Percentiles rank a stretch among this genome's conserved stretches.
phyloP scores from a whole-genome alignment of 441 rosid species.

The Hura crepitans region DNA sequence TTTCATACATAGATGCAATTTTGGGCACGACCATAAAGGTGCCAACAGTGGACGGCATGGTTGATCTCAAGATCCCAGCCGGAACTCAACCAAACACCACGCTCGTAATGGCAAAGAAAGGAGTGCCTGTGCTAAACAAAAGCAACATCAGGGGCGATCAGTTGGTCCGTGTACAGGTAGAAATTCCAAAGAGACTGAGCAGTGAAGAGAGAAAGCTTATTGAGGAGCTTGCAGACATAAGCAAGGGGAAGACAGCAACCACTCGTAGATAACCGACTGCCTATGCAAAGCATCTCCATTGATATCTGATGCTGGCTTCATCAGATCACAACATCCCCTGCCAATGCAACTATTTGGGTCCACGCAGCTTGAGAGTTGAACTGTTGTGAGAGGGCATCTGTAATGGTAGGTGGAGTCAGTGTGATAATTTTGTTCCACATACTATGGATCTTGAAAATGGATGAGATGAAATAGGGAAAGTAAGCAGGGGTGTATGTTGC shows the following conservation, averaged over 20 bases:
- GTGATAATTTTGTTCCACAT: slow-evolving; percentile 16
- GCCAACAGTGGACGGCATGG: slow-evolving; percentile 89
- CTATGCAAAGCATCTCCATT: not conserved
- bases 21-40: slow-evolving; percentile 82
- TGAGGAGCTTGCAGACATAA: slow-evolving; percentile 84
- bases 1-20: slow-evolving; percentile 85
- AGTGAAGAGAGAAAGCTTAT: slow-evolving; percentile 80
- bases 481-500: too few species aligned
- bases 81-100: slow-evolving; percentile 96
- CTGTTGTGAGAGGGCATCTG: slow-evolving; percentile 12
- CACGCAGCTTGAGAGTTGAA: slow-evolving; percentile 4
- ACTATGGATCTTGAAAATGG: not conserved
- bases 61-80: slow-evolving; percentile 83
- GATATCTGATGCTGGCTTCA: not conserved
- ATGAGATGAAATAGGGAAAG: not conserved
- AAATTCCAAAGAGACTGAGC: slow-evolving; percentile 88
- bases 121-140: slow-evolving; percentile 82
- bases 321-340: not conserved
- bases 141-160: slow-evolving; percentile 92
- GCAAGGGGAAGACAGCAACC: slow-evolving; percentile 73
- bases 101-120: slow-evolving; percentile 86
- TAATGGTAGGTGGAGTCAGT: slow-evolving; percentile 11
- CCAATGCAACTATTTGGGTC: slow-evolving; percentile 9
- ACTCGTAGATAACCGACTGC: slow-evolving; percentile 55
- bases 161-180: slow-evolving; percentile 89